phyloP scores from a whole-genome alignment of 2,329 filamentous ascomycete species.

The Phaeophleospora eucalypticola region DNA sequence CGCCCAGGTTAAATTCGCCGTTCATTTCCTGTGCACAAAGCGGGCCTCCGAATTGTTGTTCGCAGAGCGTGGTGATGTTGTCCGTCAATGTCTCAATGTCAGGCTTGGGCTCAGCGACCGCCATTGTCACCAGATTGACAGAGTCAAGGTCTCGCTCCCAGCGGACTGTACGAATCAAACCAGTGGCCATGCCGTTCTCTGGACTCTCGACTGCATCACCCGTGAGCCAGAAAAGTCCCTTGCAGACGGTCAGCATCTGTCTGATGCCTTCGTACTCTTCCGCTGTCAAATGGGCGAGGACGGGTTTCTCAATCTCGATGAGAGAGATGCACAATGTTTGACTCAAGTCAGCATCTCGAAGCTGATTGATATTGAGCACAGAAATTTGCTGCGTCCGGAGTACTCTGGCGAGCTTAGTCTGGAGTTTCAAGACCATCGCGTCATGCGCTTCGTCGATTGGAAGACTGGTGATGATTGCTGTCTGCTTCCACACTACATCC shows the following conservation, averaged over 20 bases:
- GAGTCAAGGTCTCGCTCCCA: conserved; percentile 4
- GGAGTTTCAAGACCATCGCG: not conserved
- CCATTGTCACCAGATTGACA: conserved; percentile 11
- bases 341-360: not conserved
- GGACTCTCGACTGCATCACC: conserved; percentile 4
- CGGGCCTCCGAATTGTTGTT: not conserved
- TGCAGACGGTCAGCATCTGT: conserved; percentile 8
- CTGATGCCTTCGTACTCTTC: conserved; percentile 9
- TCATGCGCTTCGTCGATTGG: not conserved
- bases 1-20: not conserved
- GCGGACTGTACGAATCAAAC: conserved; percentile 14
- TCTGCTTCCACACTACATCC: not conserved
- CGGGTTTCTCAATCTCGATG: conserved; percentile 5
- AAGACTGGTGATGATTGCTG: not conserved
- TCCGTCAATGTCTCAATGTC: not conserved
- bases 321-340: conserved; percentile 6
- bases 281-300: not conserved
- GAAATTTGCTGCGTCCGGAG: not conserved
- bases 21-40: not conserved
- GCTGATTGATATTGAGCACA: not conserved
- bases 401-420: not conserved
- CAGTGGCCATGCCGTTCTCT: conserved; percentile 5
- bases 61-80: not conserved
- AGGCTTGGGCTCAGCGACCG: not conserved
- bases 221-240: conserved; percentile 12